A percentile compares a stretch with the other conserved stretches of the same genome.
These are phyloP conservation scores for Aureobasidium sp. DNA, from an alignment of 2,329 filamentous ascomycete genomes.

Conservation along the genomic window DNA sequence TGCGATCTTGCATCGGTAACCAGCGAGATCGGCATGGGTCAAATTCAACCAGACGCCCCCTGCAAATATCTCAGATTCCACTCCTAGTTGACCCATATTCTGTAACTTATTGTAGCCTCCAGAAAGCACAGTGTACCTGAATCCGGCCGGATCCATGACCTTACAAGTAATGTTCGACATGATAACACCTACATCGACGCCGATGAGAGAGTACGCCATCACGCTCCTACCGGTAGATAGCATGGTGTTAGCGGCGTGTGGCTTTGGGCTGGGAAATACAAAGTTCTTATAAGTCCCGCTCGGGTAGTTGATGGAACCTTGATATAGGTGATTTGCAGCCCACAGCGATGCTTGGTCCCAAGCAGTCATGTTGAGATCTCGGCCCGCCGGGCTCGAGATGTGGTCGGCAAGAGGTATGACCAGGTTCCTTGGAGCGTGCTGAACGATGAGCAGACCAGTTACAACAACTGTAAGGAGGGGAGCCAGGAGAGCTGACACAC, in stretches of 20 bases:
- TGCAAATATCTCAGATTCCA: neutral
- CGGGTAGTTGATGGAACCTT: neutral
- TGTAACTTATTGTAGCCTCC: neutral
- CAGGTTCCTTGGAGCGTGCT: neutral
- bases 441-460: neutral
- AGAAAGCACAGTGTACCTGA: neutral
- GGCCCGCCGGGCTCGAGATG: neutral
- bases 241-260: neutral
- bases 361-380: neutral
- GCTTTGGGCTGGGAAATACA: neutral
- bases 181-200: neutral
- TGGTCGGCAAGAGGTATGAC: neutral
- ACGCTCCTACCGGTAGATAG: neutral
- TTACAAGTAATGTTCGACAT: neutral
- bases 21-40: neutral
- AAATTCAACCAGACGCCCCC: neutral
- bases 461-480: neutral
- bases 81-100: too few species aligned
- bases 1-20: neutral
- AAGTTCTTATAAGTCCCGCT: neutral
- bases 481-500: neutral
- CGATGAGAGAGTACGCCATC: neutral
- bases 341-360: neutral
- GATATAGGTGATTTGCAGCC: neutral
- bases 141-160: neutral